Evolutionary conservation across 768 basidiomycete species (phyloP), one percentile per base, ranked within the genome.

Genomic region (Agaricus bisporus): DNA sequence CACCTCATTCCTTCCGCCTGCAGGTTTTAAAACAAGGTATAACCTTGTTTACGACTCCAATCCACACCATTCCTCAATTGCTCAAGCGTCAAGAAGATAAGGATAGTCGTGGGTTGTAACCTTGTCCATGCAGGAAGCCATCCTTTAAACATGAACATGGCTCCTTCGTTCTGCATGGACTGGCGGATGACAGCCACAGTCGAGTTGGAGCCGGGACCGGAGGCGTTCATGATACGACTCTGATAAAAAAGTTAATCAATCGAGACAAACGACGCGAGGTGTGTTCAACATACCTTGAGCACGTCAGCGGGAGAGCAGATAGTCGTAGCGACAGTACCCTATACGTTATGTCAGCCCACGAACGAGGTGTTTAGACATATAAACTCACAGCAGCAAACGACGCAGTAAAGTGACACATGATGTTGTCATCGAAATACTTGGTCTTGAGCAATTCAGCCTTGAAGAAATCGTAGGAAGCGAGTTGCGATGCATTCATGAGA

Each of bases 381-480:
- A 39, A 12, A 70, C 83, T 49, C 64, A 89, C 89, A 44, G 92
- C 91, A 36, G 86, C 88, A 55, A 95, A 87, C 63, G 86, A 88
- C 1, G 92, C 92, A 0, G 87, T 81, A 60, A 93, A 91, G 64
- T 95, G 93, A 54, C 82, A 84, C 18, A 71, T 63, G 48, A 93
- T 91, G 61, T 93, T 93, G 60, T 95, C 93, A 1, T 85, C 68
- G 59, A 95, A 86, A 63, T 86, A 82, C 6, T 66, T 59, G 3
- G 81, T 82, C 66, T 84, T 83, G 46, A 94, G 68, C 5, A 95
- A 72, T 62, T 91, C 85, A 3, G 84, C 76, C 68, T 95, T 95
- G 81, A 93, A 92, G 66, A 88, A 91, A 67, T 95, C 93, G 63
- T 95, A 95, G 83, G 91, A 91, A 1, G 91, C 92, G 22, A 95